Evolutionary conservation across 2,329 filamentous ascomycete genomes (phyloP), one percentile per base, ranked within the genome.

Genomic region (Cladophialophora exuberans): DNA sequence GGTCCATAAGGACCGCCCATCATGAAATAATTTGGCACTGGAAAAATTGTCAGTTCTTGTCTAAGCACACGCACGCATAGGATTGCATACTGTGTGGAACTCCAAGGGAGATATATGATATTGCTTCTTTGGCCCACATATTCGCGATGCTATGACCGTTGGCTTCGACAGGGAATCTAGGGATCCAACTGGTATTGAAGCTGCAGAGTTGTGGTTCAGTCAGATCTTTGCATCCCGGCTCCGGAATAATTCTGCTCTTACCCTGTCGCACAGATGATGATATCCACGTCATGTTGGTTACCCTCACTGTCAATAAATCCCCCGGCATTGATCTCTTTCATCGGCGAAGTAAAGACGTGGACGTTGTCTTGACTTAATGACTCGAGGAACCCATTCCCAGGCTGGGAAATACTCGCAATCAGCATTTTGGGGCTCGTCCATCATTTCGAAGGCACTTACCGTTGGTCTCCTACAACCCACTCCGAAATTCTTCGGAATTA

Each of bases 401-500:
- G 64, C 46, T 49, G 17, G 9, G 20, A 26, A 5, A 17, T 7
- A 10, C 7, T 6, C 36, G 33, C 7, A 49, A 22, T 45, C 31
- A 45, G 46, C 59, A 4, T 69, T 54, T 9, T 64, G 60, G 6
- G 62, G 18, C 1, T 67, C 65, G n/a, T 59, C 57, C 6, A 64
- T 20, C 33, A n/a, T 39, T 35, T n/a, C 2, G 60, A 1, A 67
- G 65, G 61, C 5, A 51, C 52, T 2, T 2, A 74, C 74, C 1
- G 74, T 77, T 1, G 71, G 62, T 48, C 75, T 65, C n/a, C 74
- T 64, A 55, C 74, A 76, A 11, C 74, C 73, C 4, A 73, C 67
- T 18, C 69, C 69, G 63, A 75, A 76, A 54, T 73, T 72, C 9
- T 60, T 56, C 1, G 76, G 77, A 23, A 79, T 77, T 44, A 80